Base-by-base conservation (phyloP, 2,329 filamentous ascomycete species). In the Calonectria naviculata region DNA sequence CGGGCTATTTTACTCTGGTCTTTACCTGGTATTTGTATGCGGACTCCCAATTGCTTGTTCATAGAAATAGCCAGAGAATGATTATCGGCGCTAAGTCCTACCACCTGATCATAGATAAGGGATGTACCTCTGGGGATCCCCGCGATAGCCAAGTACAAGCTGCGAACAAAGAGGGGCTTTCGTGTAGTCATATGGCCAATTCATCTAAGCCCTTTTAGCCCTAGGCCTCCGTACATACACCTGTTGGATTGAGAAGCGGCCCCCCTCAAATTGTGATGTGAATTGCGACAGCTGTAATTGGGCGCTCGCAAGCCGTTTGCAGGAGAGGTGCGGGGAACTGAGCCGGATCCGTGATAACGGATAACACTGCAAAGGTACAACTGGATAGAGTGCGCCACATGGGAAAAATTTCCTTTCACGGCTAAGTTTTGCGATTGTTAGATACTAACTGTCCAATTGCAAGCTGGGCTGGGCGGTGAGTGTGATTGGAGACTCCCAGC, bases 381-480 rank as follows among this genome's bases (percentile, higher is more conserved):
- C 36, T 28, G 24, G 19, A 29, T 5, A 13, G 34, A 34, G 29
- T 49, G 54, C 65, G 65, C 65, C 52, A 61, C 65, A 47, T 49
- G 65, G 65, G 19, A 67, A 67, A 38, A 60, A 60, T 67, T 67
- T 24, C 65, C 65, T 24, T 13, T 44, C 21, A 29, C 3, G 41
- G 65, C 29, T 47, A 67, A 56, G 36, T 49, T 60, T 38, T 24
- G 52, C 52, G 52, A 56, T 24, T 24, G 5, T 10, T 3, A 21
- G 5, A 13, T 24, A 4, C 42, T 24, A 24, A 46, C 21, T 29
- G 21, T 24, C 46, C 46, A 31, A 52, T 52, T 13, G 13, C 15
- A 38, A 26, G 31, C 52, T 13, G 42, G 31, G 36, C 26, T 5
- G 7, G n/a, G 26, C 12, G 12, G 4, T 24, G 21, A 17, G 31